Percentiles rank a stretch among this genome's conserved stretches.
phyloP scores from a whole-genome alignment of 352 stramenopile species.

The Phytophthora hybrid region DNA sequence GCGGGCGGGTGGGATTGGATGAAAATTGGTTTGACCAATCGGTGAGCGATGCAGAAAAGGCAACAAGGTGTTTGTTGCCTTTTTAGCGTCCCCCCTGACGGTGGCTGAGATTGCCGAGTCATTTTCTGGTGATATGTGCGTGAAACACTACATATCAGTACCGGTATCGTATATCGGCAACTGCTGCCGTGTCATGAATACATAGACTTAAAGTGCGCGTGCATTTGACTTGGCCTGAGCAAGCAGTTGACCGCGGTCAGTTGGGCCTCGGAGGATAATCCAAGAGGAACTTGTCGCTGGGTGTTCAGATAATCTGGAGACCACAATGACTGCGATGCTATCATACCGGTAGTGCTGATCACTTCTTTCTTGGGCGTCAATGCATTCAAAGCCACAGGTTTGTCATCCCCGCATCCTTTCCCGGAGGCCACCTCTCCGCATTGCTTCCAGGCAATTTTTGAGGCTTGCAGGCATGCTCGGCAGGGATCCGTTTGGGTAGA shows the following conservation, averaged over 20 bases:
- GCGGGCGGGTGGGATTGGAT: background rate
- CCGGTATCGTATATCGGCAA: background rate
- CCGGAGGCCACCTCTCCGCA: background rate
- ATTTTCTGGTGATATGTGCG: background rate
- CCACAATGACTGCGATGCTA: too few relatives aligned
- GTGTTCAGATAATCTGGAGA: too few relatives aligned
- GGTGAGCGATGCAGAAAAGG: background rate
- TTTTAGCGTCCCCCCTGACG: background rate
- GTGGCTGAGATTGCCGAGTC: background rate
- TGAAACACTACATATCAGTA: background rate
- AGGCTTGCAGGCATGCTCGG: background rate
- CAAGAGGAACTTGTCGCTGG: too few relatives aligned
- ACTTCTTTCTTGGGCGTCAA: background rate
- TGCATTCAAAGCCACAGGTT: background rate
- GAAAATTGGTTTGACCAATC: constrained; percentile 14
- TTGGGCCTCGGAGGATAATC: too few relatives aligned
- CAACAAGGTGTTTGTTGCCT: background rate
- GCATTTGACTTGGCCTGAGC: background rate
- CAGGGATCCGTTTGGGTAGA: constrained; percentile 16
- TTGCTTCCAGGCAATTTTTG: constrained; percentile 17
- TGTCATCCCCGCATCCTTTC: constrained; percentile 8
- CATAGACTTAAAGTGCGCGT: background rate
- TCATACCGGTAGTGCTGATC: too few relatives aligned
- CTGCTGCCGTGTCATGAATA: background rate
- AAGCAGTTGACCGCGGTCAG: too few relatives aligned